Evolutionary conservation across 768 basidiomycete genomes (phyloP).

Genomic region (Boletus tomentosulus): DNA sequence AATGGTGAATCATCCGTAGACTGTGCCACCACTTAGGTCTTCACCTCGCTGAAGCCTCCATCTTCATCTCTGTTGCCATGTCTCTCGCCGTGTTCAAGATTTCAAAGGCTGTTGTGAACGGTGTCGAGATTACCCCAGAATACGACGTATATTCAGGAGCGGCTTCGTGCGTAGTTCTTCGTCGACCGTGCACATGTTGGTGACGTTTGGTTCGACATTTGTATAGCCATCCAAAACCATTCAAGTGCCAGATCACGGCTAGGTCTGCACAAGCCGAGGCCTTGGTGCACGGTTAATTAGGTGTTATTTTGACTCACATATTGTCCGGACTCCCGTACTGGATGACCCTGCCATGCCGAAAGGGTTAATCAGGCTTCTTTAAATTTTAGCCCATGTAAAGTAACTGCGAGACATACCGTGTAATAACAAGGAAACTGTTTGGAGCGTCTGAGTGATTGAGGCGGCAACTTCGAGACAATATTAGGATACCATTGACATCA

Average conservation of each 20-base stretch:
- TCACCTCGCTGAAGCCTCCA: constrained; percentile 25
- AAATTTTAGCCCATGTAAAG: too few relatives aligned
- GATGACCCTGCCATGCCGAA: too few relatives aligned
- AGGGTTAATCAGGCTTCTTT: too few relatives aligned
- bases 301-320: too few relatives aligned
- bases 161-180: constrained; percentile 36
- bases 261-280: constrained; percentile 41
- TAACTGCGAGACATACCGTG: too few relatives aligned
- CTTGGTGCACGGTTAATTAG: background rate
- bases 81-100: constrained; percentile 47
- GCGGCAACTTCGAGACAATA: too few relatives aligned
- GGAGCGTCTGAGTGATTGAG: too few relatives aligned
- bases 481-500: too few relatives aligned
- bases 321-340: too few relatives aligned
- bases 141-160: constrained; percentile 40
- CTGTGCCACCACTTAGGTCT: constrained; percentile 13
- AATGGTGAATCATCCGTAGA: background rate
- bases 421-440: too few relatives aligned
- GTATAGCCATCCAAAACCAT: constrained; percentile 48
- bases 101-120: constrained; percentile 38
- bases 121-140: constrained; percentile 40
- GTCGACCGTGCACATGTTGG: too few relatives aligned
- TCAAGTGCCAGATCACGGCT: constrained; percentile 49
- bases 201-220: background rate
- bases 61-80: constrained; percentile 28